These are phyloP conservation scores for Rhytidhysteron rufulum DNA, from an alignment of 2,329 filamentous ascomycete genomes.

Conservation along the genomic window DNA sequence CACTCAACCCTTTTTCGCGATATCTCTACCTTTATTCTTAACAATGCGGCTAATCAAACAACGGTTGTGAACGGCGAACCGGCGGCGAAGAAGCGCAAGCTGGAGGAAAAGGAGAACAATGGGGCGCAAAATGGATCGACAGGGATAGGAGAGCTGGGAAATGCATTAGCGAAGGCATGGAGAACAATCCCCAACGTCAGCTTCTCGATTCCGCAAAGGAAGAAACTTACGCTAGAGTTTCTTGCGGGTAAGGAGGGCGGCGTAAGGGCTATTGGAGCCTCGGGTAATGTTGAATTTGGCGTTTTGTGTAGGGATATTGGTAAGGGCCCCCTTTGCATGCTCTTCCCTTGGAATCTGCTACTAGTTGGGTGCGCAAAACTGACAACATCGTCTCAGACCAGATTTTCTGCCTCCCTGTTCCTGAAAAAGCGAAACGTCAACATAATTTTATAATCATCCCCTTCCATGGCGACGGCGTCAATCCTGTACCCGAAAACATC, in stretches of 20 bases:
- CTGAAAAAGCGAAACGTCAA: conserved; percentile 61
- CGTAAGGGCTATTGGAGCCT: conserved; percentile 48
- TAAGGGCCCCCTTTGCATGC: no score
- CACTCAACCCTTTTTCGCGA: conserved; percentile 33
- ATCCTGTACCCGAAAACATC: conserved; percentile 37
- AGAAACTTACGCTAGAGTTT: conserved; percentile 61
- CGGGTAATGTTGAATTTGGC: conserved; percentile 52
- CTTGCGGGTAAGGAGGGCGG: conserved; percentile 39
- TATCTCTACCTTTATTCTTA: conserved; percentile 33
- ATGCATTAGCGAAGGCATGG: conserved; percentile 22
- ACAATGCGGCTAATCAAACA: conserved; percentile 16
- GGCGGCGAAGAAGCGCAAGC: conserved; percentile 37
- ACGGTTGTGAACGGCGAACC: conserved; percentile 17
- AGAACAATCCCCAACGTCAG: conserved; percentile 48
- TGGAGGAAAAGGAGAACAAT: conserved; percentile 25
- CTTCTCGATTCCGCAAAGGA: conserved; percentile 60
- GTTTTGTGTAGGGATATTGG: conserved; percentile 48
- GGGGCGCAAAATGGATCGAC: conserved; percentile 7
- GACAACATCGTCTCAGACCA: conserved; percentile 41
- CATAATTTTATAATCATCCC: conserved; percentile 62
- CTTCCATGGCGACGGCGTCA: conserved; percentile 48
- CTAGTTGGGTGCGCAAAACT: no score
- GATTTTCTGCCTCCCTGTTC: conserved; percentile 59
- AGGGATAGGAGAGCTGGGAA: conserved; percentile 15
- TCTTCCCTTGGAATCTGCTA: no score